A percentile compares a stretch with the other conserved stretches of the same genome.
Evolutionary conservation across 768 basidiomycete species (phyloP).

Genomic region (Tylopilus intermedius): DNA sequence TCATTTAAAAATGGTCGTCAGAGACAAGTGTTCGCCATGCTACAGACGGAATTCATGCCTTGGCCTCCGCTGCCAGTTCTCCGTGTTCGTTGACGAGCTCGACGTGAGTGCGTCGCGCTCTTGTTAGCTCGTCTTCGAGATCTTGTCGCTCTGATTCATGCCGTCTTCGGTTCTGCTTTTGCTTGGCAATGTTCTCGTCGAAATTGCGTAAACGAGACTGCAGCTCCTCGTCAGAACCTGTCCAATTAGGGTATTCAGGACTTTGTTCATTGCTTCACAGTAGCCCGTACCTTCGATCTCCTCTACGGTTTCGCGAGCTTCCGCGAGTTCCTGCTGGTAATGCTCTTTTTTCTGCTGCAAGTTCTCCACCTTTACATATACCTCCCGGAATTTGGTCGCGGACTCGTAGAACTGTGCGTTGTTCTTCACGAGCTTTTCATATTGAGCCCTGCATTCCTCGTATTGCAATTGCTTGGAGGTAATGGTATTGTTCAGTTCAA

Average conservation of each 20-base stretch:
- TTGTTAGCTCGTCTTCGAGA: slow-evolving; percentile 54
- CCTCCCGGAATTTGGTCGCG: slow-evolving; percentile 80
- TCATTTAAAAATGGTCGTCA: neutral
- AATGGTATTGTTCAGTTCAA: slow-evolving; percentile 57
- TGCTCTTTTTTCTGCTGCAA: slow-evolving; percentile 59
- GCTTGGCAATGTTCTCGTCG: slow-evolving; percentile 49
- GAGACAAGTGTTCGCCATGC: neutral
- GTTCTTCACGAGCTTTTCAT: slow-evolving; percentile 60
- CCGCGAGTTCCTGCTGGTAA: slow-evolving; percentile 55
- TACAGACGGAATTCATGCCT: slow-evolving; percentile 38
- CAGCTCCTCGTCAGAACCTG: slow-evolving; percentile 74
- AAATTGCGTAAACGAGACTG: slow-evolving; percentile 52
- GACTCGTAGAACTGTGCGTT: slow-evolving; percentile 79
- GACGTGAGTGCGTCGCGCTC: slow-evolving; percentile 48
- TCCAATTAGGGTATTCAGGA: neutral
- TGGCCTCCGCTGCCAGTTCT: slow-evolving; percentile 64
- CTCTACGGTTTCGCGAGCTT: slow-evolving; percentile 58
- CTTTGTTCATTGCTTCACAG: neutral
- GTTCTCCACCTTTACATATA: slow-evolving; percentile 65
- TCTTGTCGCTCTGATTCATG: slow-evolving; percentile 54
- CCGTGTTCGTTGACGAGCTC: slow-evolving; percentile 60
- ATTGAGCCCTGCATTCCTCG: slow-evolving; percentile 62
- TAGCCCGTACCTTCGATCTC: slow-evolving; percentile 52
- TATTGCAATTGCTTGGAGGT: slow-evolving; percentile 68
- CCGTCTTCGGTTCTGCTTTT: slow-evolving; percentile 43